These are phyloP conservation scores for Podosphaera fusca DNA, from an alignment of 2,329 filamentous ascomycete genomes.

Conservation along the genomic window DNA sequence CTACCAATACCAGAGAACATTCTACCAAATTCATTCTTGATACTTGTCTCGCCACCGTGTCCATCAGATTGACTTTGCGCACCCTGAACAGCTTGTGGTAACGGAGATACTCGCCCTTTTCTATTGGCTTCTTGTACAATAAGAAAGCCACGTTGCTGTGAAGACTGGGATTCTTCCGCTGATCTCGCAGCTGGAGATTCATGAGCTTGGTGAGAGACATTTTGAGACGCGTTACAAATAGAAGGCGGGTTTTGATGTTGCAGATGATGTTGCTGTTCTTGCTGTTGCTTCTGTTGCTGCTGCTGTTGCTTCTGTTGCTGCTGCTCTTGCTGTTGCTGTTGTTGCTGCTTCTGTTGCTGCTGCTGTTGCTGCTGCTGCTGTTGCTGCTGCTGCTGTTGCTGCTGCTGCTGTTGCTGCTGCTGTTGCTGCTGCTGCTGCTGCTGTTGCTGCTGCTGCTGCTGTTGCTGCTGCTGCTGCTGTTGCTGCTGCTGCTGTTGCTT, in stretches of 20 bases:
- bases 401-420: too few relatives aligned
- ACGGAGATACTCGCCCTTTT: slow-evolving; percentile 61
- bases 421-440: too few relatives aligned
- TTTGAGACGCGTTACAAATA: slow-evolving; percentile 17
- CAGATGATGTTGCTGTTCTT: slow-evolving; percentile 14
- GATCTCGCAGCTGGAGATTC: slow-evolving; percentile 22
- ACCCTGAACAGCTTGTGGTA: slow-evolving; percentile 84
- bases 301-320: slow-evolving; percentile 11
- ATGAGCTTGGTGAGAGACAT: slow-evolving; percentile 21
- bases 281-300: slow-evolving; percentile 17
- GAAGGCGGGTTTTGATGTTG: slow-evolving; percentile 3
- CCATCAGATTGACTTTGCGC: slow-evolving; percentile 62
- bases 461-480: too few relatives aligned
- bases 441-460: too few relatives aligned
- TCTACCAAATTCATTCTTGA: slow-evolving; percentile 83
- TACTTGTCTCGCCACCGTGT: slow-evolving; percentile 61
- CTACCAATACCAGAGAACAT: slow-evolving; percentile 88
- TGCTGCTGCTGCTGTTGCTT: too few relatives aligned
- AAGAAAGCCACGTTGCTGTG: slow-evolving; percentile 41
- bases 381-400: too few relatives aligned
- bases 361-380: too few relatives aligned
- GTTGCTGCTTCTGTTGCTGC: too few relatives aligned
- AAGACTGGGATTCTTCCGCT: slow-evolving; percentile 29
- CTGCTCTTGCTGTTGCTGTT: slow-evolving; percentile 10
- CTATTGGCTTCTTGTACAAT: slow-evolving; percentile 54